Base-by-base conservation (phyloP, 2,329 filamentous ascomycete species). In the Nannizziopsis barbatae region DNA sequence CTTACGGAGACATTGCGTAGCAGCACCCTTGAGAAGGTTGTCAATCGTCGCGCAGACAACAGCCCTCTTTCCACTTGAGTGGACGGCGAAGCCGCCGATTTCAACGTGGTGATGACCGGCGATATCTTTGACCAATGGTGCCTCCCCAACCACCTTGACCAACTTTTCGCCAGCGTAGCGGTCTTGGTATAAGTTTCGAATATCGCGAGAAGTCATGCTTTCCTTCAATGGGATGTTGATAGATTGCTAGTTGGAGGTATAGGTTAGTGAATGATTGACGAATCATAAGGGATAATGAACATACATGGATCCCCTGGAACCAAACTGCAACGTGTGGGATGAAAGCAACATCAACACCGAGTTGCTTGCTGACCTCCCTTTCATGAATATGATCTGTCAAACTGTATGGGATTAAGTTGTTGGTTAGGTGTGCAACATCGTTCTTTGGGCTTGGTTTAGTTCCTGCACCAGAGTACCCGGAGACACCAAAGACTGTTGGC, bases 401-500 rank as follows among this genome's bases (percentile, higher is more conserved):
- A 58, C 83, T 87, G 73, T 95, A 96, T 0, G 90, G 83, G 47
- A 95, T 84, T 52, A 96, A 72, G 70, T 95, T 95, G 72, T 93
- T 80, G 47, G 76, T 83, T 20, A 98, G 79, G 56, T 84, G 75
- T 31, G 84, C 74, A 38, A 93, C 79, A 62, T 96, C 85, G 71
- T 96, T 98, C 78, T 95, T 96, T 15, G 87, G 83, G 55, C 81
- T 86, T 0, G 87, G 88, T 74, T 95, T 95, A 41, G 89, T 95
- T 57, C 92, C 92, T 8, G 92, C 92, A 35, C 92, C 92, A 0
- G 86, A 93, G 71, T 95, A 96, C 18, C 90, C 90, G 2, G 85
- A 92, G 5, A 95, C 84, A 65, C 90, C 90, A 60, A 96, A 95
- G 44, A 92, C 75, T 15, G 81, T 85, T 6, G 90, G 88, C 60